Base-by-base conservation (phyloP, 139 green algal genomes). In the Marvania coccoides region DNA sequence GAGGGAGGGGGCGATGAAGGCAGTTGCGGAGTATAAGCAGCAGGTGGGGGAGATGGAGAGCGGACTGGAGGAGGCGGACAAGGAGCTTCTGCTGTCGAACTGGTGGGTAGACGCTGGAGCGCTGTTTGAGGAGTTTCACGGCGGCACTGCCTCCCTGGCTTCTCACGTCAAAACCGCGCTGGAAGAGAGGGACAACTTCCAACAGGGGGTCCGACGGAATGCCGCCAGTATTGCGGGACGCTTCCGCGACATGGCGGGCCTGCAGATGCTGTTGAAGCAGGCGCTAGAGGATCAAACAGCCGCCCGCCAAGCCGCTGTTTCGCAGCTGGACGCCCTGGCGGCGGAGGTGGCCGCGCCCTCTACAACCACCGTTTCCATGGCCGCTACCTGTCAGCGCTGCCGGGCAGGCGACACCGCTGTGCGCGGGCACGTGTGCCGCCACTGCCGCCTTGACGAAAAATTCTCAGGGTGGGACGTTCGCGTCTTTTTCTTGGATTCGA, bases 371-470 rank as follows among this genome's bases (percentile, higher is more conserved):
- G 57, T 77, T 4, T 23, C 45, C 30, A 29, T 66, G 9, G 83
- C 83, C 5, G 81, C 58, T 2, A 67, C 65, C 9, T 89, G 83
- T 70, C 40, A 54, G 28, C 58, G 72, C 38, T 92, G 85, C 51
- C 72, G 85, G 9, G 60, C 39, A 6, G 53, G 38, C 3, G 80
- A 88, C 65, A 71, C 86, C 24, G 83, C 77, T 1, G 60, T 74
- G 1, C 34, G 56, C 0, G 79, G 84, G 3, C 59, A 63, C 29
- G 63, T 86, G 45, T 95, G 88, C 74, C 70, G 66, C 7, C 87
- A 93, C 77, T 95, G 88, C 76, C 65, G 55, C 13, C 67, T 91
- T 65, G 87, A 95, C 63, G 83, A 90, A 45, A 54, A 58, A 10
- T 72, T 87, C 54, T 66, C 84, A 38, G 48, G 42, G 5, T 89